These are phyloP conservation scores for Strobilomyces dryophilus DNA, from an alignment of 768 basidiomycete species.

Conservation along the genomic window DNA sequence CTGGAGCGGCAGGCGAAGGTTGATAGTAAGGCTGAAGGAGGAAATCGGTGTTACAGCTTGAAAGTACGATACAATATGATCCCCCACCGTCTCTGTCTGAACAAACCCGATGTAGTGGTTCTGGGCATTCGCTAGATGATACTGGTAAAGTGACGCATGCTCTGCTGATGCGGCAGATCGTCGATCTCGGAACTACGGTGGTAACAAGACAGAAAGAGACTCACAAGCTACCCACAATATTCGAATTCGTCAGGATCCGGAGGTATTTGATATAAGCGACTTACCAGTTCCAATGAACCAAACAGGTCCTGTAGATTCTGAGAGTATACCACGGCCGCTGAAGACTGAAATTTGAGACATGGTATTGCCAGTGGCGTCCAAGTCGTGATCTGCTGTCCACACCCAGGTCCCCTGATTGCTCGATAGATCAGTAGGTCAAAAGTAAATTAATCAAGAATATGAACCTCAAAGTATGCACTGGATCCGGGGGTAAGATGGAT, in stretches of 20 bases:
- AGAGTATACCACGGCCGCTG: conserved; percentile 68
- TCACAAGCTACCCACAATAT: conserved; percentile 17
- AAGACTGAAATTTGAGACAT: conserved; percentile 53
- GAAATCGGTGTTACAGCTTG: too few species aligned
- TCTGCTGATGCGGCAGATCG: conserved; percentile 30
- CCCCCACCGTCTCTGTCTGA: conserved; percentile 47
- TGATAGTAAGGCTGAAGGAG: conserved; percentile 44
- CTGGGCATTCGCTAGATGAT: conserved; percentile 39
- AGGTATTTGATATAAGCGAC: background rate
- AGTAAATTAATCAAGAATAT: background rate
- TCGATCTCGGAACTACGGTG: background rate
- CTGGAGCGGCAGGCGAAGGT: conserved; percentile 40
- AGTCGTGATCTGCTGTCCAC: conserved; percentile 71
- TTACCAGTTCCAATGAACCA: conserved; percentile 70
- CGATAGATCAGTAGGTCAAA: background rate
- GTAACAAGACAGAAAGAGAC: background rate
- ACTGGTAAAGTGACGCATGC: conserved; percentile 46
- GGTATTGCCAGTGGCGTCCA: conserved; percentile 50
- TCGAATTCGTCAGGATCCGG: conserved; percentile 1
- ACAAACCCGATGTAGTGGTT: conserved; percentile 49
- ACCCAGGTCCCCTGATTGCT: conserved; percentile 62
- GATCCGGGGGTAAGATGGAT: conserved; percentile 55
- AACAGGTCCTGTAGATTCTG: conserved; percentile 72
- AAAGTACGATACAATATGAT: background rate
- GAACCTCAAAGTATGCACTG: conserved; percentile 61